phyloP scores from a whole-genome alignment of 2,329 filamentous ascomycete genomes.

The Fusarium pininemorale region DNA sequence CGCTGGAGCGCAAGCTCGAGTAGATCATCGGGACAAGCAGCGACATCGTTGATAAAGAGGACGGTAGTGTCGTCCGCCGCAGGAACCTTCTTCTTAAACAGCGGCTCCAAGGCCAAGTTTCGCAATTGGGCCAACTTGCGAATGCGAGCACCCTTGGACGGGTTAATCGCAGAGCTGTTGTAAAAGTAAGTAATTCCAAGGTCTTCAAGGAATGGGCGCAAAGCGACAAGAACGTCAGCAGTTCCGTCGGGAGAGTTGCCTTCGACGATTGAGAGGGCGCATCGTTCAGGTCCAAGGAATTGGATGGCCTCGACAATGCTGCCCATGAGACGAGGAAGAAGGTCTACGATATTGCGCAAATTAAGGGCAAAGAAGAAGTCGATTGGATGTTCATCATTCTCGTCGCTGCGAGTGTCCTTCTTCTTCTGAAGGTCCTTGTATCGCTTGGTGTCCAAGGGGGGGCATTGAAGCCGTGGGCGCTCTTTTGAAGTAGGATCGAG shows the following conservation, averaged over 20 bases:
- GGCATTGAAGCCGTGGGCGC: slow-evolving; percentile 44
- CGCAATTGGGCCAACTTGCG: slow-evolving; percentile 58
- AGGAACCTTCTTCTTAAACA: slow-evolving; percentile 44
- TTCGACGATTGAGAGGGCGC: slow-evolving; percentile 64
- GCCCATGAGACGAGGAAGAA: slow-evolving; percentile 62
- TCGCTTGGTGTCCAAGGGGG: slow-evolving; percentile 29
- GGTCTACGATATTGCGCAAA: slow-evolving; percentile 54
- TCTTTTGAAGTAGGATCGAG: slow-evolving; percentile 41
- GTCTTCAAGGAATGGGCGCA: slow-evolving; percentile 52
- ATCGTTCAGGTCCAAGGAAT: slow-evolving; percentile 61
- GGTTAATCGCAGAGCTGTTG: slow-evolving; percentile 54
- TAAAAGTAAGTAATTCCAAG: slow-evolving; percentile 55
- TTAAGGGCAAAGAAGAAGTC: slow-evolving; percentile 65
- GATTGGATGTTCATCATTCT: background rate
- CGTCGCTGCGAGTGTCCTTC: background rate
- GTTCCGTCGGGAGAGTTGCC: slow-evolving; percentile 66
- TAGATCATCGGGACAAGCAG: slow-evolving; percentile 63
- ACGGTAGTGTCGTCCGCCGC: slow-evolving; percentile 54
- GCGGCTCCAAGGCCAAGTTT: slow-evolving; percentile 61
- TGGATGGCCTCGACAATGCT: slow-evolving; percentile 60
- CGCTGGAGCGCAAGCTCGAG: slow-evolving; percentile 65
- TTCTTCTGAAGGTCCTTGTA: slow-evolving; percentile 37
- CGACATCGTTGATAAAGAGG: slow-evolving; percentile 65
- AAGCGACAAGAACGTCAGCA: slow-evolving; percentile 55
- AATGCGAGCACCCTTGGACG: slow-evolving; percentile 56